A percentile compares a stretch with the other conserved stretches of the same genome.
Conservation (phyloP, 129 eudicot species). For the Sambucus nigra region DNA sequence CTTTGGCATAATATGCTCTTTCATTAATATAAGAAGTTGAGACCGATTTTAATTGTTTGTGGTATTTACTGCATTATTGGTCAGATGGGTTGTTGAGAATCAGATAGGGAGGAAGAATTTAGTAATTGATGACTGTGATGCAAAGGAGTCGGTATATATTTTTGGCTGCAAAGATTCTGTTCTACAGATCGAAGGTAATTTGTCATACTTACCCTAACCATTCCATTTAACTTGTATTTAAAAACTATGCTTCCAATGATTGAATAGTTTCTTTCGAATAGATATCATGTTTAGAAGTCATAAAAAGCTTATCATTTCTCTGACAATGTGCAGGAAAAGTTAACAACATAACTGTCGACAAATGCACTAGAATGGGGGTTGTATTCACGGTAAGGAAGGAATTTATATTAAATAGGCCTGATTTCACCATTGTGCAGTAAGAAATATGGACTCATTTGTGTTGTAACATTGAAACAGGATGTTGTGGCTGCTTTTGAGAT, state of each 20-base stretch:
- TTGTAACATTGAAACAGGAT: slow-evolving; percentile 42
- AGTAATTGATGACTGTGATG: slow-evolving; percentile 75
- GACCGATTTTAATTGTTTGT: background rate
- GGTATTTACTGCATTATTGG: background rate
- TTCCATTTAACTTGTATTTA: background rate
- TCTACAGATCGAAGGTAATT: slow-evolving; percentile 72
- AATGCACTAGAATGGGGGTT: slow-evolving; percentile 93
- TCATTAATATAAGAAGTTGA: background rate
- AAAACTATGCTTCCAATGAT: background rate
- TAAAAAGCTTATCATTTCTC: slow-evolving; percentile 7
- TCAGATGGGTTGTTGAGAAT: slow-evolving; percentile 96
- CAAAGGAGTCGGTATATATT: slow-evolving; percentile 73
- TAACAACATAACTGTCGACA: slow-evolving; percentile 90
- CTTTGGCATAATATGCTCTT: background rate
- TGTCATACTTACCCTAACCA: background rate
- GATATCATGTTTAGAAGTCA: background rate
- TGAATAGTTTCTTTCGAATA: background rate
- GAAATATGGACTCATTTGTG: slow-evolving; percentile 4
- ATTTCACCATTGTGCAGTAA: background rate
- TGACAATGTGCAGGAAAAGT: slow-evolving; percentile 65
- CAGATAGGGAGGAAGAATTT: slow-evolving; percentile 71
- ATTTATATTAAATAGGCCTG: background rate
- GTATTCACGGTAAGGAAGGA: slow-evolving; percentile 53
- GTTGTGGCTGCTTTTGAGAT: slow-evolving; percentile 98
- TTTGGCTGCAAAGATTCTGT: slow-evolving; percentile 94